A percentile compares a stretch with the other conserved stretches of the same genome.
phyloP scores from a whole-genome alignment of 371 early-diverging fungal genomes.

The Mucor saturninus region DNA sequence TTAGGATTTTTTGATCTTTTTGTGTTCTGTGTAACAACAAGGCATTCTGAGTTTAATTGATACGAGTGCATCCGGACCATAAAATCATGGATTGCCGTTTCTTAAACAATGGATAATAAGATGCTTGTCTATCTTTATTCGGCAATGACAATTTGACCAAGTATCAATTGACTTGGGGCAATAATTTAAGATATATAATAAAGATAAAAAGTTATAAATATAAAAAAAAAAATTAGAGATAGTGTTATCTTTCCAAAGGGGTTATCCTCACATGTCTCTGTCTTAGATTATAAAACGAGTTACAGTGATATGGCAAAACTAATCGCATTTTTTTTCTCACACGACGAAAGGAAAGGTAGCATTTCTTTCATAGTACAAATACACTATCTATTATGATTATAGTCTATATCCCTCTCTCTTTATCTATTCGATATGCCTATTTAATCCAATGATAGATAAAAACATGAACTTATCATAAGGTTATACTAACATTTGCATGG shows the following conservation, averaged over 20 bases:
- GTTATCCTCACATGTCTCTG: slow-evolving; percentile 12
- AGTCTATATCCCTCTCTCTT: not conserved
- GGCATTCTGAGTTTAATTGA: slow-evolving; percentile 1
- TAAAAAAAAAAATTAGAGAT: slow-evolving; percentile 1
- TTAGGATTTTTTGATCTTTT: too few relatives aligned
- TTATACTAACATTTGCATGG: too few relatives aligned
- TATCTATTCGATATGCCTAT: too few relatives aligned
- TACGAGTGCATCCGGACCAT: slow-evolving; percentile 13
- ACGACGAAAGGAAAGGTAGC: not conserved
- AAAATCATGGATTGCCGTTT: too few relatives aligned
- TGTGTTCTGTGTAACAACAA: too few relatives aligned
- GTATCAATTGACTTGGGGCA: not conserved
- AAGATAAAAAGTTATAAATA: too few relatives aligned
- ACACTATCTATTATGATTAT: slow-evolving; percentile 6
- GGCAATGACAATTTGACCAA: not conserved
- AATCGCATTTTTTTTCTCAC: not conserved
- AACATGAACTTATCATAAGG: too few relatives aligned
- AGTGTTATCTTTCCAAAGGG: not conserved
- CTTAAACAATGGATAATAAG: too few relatives aligned
- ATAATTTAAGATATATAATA: not conserved
- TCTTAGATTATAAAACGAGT: not conserved
- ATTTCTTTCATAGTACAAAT: not conserved
- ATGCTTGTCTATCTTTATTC: too few relatives aligned
- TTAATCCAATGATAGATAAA: too few relatives aligned
- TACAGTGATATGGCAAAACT: too few relatives aligned